phyloP scores from a whole-genome alignment of 805 yeast species.

The Lachancea quebecensis region DNA sequence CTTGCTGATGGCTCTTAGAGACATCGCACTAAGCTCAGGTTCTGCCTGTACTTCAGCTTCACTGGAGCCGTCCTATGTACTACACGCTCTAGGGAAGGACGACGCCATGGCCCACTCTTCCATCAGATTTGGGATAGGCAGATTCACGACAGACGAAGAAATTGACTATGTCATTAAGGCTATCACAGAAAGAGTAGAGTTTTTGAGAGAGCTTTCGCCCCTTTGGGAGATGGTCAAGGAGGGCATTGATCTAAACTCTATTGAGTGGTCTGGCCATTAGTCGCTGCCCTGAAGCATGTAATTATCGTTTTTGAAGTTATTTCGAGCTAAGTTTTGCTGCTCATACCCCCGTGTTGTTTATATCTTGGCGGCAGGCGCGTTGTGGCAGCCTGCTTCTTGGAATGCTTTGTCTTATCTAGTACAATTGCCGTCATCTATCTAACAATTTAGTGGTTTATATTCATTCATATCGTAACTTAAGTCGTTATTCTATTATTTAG shows the following conservation, averaged over 20 bases:
- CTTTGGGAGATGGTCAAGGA: slow-evolving; percentile 99
- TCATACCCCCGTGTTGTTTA: not conserved
- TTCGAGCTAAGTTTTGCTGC: not conserved
- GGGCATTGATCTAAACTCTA: slow-evolving; percentile 87
- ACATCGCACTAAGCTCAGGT: slow-evolving; percentile 92
- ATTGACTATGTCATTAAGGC: slow-evolving; percentile 90
- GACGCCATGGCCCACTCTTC: slow-evolving; percentile 98
- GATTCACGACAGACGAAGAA: slow-evolving; percentile 95
- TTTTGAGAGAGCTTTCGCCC: slow-evolving; percentile 87
- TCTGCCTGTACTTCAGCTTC: slow-evolving; percentile 99
- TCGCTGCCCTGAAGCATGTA: not conserved
- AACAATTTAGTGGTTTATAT: slow-evolving; percentile 2
- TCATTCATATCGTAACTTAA: slow-evolving; percentile 5
- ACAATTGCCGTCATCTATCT: not conserved
- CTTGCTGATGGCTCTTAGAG: slow-evolving; percentile 92
- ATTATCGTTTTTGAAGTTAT: not conserved
- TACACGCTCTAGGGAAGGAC: slow-evolving; percentile 95
- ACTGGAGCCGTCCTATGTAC: slow-evolving; percentile 92
- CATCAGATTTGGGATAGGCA: slow-evolving; percentile 92
- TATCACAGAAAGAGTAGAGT: slow-evolving; percentile 80
- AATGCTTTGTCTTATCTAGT: not conserved
- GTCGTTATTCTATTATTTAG: slow-evolving; percentile 2
- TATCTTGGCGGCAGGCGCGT: too few species aligned
- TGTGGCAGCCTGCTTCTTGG: too few species aligned
- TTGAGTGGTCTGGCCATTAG: slow-evolving; percentile 97